Conservation (phyloP, 1,284 basidiomycete genomes). For the Puccinia coronata region DNA sequence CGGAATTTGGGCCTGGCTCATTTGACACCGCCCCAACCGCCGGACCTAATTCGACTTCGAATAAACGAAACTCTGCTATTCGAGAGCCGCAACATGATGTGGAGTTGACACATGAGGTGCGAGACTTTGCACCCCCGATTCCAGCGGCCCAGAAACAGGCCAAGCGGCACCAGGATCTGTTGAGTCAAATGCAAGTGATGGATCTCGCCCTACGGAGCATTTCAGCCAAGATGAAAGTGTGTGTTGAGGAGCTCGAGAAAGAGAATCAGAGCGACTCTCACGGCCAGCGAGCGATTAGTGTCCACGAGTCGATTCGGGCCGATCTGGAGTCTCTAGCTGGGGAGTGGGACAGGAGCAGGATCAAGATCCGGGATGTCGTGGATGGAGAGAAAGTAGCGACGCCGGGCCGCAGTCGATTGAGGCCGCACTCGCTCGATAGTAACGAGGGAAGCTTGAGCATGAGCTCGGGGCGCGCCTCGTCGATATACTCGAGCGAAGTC, state of each 20-base stretch:
- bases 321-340: slow-evolving; percentile 29
- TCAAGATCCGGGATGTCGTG: slow-evolving; percentile 19
- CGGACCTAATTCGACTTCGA: background rate
- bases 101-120: background rate
- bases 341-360: slow-evolving; percentile 40
- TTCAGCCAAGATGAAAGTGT: slow-evolving; percentile 38
- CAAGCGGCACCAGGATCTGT: background rate
- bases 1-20: slow-evolving; percentile 44
- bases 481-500: slow-evolving; percentile 31
- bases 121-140: slow-evolving; percentile 32
- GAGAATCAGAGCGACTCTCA: background rate
- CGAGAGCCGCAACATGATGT: background rate
- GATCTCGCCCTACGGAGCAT: slow-evolving; percentile 18
- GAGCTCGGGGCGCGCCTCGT: slow-evolving; percentile 29
- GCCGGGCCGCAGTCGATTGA: background rate
- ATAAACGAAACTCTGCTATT: background rate
- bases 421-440: slow-evolving; percentile 41
- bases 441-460: slow-evolving; percentile 14
- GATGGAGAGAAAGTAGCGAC: slow-evolving; percentile 8
- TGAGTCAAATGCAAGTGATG: slow-evolving; percentile 24
- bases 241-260: slow-evolving; percentile 11
- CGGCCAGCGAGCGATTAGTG: slow-evolving; percentile 3
- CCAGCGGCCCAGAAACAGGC: background rate
- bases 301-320: slow-evolving; percentile 34
- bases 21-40: slow-evolving; percentile 10